Evolutionary conservation across 768 basidiomycete species (phyloP).

Genomic region (Leccinum boreale): DNA sequence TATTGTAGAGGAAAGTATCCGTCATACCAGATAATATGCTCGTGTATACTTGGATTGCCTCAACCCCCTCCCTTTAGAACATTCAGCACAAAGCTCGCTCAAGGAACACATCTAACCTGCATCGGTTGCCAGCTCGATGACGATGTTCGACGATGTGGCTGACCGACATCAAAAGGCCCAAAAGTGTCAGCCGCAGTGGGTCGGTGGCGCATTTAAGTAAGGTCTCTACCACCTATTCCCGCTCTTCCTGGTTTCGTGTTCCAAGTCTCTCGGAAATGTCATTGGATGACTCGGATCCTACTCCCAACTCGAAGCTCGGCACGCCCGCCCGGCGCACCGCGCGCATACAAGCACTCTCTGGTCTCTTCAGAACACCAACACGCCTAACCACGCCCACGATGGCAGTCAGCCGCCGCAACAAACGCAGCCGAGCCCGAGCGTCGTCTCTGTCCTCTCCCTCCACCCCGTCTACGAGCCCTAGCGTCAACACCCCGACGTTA

Average conservation of each 20-base stretch:
- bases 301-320: background rate
- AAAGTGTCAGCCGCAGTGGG: slow-evolving; percentile 7
- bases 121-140: background rate
- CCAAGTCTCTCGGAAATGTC: slow-evolving; percentile 9
- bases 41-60: background rate
- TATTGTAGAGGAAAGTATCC: background rate
- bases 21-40: background rate
- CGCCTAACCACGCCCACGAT: slow-evolving; percentile 23
- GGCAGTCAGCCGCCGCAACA: slow-evolving; percentile 15
- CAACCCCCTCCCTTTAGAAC: background rate
- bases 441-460: slow-evolving; percentile 6
- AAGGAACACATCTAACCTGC: background rate
- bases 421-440: slow-evolving; percentile 15
- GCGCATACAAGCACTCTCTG: slow-evolving; percentile 14
- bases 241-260: background rate
- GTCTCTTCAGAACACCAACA: slow-evolving; percentile 24
- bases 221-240: background rate
- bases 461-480: slow-evolving; percentile 7
- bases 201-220: slow-evolving; percentile 5
- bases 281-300: background rate
- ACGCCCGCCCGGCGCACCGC: slow-evolving; percentile 10
- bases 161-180: background rate
- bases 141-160: background rate
- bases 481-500: background rate
- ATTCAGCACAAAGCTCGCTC: background rate